phyloP scores from a whole-genome alignment of 306 rosid species.

The Cucurbita argyrosperma region DNA sequence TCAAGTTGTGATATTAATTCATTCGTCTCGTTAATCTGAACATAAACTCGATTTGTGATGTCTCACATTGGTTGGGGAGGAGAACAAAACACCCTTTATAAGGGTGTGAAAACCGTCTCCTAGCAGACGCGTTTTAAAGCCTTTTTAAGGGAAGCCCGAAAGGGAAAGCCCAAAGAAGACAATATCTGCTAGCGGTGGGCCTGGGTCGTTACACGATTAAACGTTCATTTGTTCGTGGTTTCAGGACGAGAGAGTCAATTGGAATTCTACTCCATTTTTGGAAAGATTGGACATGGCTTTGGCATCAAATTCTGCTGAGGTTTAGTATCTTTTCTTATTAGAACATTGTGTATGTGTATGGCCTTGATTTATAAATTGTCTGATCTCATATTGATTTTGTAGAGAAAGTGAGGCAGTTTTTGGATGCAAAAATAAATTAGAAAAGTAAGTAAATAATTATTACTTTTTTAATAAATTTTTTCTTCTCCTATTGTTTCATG shows the following conservation, averaged over 20 bases:
- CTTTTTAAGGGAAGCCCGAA: too few species aligned
- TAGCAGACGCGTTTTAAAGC: too few species aligned
- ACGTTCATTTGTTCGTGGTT: not conserved
- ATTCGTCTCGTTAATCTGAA: not conserved
- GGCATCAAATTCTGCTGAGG: conserved; percentile 19
- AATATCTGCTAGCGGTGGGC: too few species aligned
- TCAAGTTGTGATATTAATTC: not conserved
- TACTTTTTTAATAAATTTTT: not conserved
- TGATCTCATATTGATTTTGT: not conserved
- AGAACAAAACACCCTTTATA: too few species aligned
- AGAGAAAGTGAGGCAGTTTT: not conserved
- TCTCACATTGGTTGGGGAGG: too few species aligned
- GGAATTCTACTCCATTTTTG: conserved; percentile 21
- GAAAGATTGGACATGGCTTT: conserved; percentile 25
- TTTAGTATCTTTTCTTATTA: conserved; percentile 8
- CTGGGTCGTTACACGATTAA: too few species aligned
- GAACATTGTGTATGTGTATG: not conserved
- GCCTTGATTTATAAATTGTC: not conserved
- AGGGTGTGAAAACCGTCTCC: too few species aligned
- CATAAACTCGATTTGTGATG: not conserved
- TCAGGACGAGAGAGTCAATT: conserved; percentile 22
- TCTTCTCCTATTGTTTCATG: not conserved
- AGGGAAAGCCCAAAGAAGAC: too few species aligned
- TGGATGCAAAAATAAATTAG: not conserved
- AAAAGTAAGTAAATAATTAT: not conserved